phyloP scores from a whole-genome alignment of 306 rosid species.

The Malus sieversii region DNA sequence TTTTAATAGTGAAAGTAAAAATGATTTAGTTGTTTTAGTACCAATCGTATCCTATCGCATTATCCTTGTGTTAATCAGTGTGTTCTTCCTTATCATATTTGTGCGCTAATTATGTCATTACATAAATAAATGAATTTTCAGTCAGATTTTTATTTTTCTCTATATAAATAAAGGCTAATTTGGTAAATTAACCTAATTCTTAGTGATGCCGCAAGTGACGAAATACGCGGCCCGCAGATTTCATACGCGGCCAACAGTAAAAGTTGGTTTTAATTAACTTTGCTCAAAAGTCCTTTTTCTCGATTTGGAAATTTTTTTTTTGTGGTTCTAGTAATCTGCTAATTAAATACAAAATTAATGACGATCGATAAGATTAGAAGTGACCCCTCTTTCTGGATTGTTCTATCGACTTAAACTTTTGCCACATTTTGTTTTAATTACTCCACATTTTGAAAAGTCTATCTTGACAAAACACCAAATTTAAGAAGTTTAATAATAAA shows the following conservation, averaged over 20 bases:
- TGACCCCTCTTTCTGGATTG: neutral
- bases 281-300: no score
- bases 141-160: no score
- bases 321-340: neutral
- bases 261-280: neutral
- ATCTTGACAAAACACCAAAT: no score
- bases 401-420: neutral
- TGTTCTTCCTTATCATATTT: neutral
- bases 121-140: neutral
- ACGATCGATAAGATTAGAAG: neutral
- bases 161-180: neutral
- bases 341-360: neutral
- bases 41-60: no score
- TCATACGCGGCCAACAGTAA: constrained; percentile 36
- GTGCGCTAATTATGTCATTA: neutral
- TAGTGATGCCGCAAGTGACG: neutral
- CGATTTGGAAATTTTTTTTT: neutral
- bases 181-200: neutral
- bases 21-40: no score
- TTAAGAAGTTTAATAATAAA: no score
- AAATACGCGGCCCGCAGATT: constrained; percentile 17
- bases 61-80: no score
- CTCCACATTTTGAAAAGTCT: neutral
- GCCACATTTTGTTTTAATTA: no score
- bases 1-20: neutral